Conservation (phyloP, 192 early-diverging fungal species). For the Mortierella antarctica region DNA sequence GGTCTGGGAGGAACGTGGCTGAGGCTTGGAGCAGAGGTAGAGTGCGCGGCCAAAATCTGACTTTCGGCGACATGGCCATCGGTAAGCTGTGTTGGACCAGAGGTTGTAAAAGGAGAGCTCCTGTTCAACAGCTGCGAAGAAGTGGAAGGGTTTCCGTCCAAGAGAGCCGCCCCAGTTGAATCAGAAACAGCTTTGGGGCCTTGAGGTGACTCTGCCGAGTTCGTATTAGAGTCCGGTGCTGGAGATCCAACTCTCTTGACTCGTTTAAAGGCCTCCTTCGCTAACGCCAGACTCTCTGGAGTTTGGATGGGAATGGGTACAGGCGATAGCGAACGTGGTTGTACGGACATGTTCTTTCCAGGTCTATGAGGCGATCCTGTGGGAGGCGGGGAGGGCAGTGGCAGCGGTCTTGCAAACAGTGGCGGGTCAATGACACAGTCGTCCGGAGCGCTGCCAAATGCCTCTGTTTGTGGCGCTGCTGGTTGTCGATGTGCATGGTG, state of each 20-base stretch:
- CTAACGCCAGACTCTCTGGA: conserved; percentile 36
- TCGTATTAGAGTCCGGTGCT: conserved; percentile 2
- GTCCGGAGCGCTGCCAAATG: conserved; percentile 36
- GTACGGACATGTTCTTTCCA: neutral
- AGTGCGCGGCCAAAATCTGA: neutral
- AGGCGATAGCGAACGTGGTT: conserved; percentile 22
- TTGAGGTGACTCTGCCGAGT: conserved; percentile 1
- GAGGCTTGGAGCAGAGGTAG: conserved; percentile 17
- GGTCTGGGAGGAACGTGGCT: conserved; percentile 40
- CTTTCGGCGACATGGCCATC: conserved; percentile 13
- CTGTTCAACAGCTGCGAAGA: neutral
- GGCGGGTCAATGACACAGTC: conserved; percentile 38
- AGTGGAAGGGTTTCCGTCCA: no score
- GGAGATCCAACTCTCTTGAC: conserved; percentile 38
- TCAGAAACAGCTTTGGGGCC: neutral
- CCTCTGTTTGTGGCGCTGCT: conserved; percentile 43
- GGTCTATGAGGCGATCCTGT: conserved; percentile 29
- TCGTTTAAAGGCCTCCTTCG: conserved; percentile 40
- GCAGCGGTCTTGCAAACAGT: conserved; percentile 40
- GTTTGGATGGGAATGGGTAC: conserved; percentile 27
- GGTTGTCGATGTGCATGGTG: conserved; percentile 49
- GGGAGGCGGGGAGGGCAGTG: conserved; percentile 31
- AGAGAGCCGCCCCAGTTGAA: no score
- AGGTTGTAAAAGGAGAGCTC: neutral
- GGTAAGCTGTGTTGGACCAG: conserved; percentile 11